These are phyloP conservation scores for Apiotrichum sp. DNA, from an alignment of 1,284 basidiomycete genomes.

Conservation along the genomic window DNA sequence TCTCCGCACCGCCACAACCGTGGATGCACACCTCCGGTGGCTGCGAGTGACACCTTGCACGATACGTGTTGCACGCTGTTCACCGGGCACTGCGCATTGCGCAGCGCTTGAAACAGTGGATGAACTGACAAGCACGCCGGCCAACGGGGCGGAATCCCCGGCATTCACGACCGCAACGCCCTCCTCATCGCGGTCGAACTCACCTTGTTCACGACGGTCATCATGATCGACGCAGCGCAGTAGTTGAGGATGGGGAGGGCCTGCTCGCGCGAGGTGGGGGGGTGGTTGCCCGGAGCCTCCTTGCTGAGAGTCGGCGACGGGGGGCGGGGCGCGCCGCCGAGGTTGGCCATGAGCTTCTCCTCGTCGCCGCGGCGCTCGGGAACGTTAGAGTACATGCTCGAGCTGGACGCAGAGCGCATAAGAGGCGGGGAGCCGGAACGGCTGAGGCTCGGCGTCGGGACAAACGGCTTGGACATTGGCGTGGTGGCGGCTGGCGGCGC, in stretches of 20 bases:
- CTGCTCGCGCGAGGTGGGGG: conserved; percentile 29
- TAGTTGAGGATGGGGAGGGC: conserved; percentile 80
- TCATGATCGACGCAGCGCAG: conserved; percentile 88
- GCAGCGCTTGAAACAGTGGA: too few relatives aligned
- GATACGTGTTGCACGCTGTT: too few relatives aligned
- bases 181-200: background rate
- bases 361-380: conserved; percentile 17
- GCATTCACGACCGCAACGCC: too few relatives aligned
- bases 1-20: too few relatives aligned
- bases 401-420: conserved; percentile 17
- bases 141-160: too few relatives aligned
- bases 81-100: too few relatives aligned
- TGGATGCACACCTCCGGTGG: too few relatives aligned
- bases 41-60: too few relatives aligned
- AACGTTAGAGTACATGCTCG: conserved; percentile 18
- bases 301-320: conserved; percentile 11
- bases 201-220: conserved; percentile 98
- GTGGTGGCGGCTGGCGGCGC: background rate
- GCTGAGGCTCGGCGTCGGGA: conserved; percentile 33
- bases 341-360: conserved; percentile 26
- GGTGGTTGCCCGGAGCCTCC: background rate
- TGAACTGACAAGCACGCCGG: too few relatives aligned
- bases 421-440: conserved; percentile 32
- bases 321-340: conserved; percentile 20
- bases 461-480: conserved; percentile 38